Conservation (phyloP, 1,284 basidiomycete genomes). For the Wolfiporia cocos region DNA sequence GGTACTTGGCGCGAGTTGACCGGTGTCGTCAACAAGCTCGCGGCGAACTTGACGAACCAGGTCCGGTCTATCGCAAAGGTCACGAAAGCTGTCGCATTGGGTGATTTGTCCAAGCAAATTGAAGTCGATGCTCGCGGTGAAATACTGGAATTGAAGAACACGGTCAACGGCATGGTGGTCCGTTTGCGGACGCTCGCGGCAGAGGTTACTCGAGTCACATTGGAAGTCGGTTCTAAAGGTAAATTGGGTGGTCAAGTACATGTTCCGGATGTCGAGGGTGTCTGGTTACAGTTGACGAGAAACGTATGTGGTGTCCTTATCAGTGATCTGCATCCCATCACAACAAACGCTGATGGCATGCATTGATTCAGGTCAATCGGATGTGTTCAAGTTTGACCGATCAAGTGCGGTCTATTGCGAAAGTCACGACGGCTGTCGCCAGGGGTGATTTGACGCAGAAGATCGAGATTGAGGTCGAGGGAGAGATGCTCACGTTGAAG, state of each 20-base stretch:
- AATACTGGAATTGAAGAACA: conserved; percentile 96
- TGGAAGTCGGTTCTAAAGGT: conserved; percentile 89
- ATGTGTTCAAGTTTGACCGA: conserved; percentile 93
- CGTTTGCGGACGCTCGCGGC: conserved; percentile 85
- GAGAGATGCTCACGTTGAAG: conserved; percentile 85
- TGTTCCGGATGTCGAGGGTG: conserved; percentile 92
- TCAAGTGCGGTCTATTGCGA: conserved; percentile 90
- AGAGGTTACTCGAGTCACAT: conserved; percentile 93
- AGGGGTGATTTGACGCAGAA: conserved; percentile 87
- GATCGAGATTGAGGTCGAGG: conserved; percentile 88
- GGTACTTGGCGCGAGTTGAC: conserved; percentile 93
- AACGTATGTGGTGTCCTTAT: conserved; percentile 53
- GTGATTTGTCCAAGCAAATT: conserved; percentile 94
- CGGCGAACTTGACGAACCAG: conserved; percentile 93
- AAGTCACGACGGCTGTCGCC: conserved; percentile 91
- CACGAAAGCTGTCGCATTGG: conserved; percentile 96
- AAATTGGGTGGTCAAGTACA: conserved; percentile 90
- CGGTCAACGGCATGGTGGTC: conserved; percentile 97
- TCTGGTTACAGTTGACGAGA: conserved; percentile 88
- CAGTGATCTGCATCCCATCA: conserved; percentile 3
- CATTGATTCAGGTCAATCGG: conserved; percentile 65
- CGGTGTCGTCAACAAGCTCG: conserved; percentile 86
- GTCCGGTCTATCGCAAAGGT: conserved; percentile 93
- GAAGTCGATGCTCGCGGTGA: conserved; percentile 96
- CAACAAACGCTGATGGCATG: neutral